Evolutionary conservation across 2,329 filamentous ascomycete genomes (phyloP), one percentile per base, ranked within the genome.

Genomic region (Fusarium sp.): DNA sequence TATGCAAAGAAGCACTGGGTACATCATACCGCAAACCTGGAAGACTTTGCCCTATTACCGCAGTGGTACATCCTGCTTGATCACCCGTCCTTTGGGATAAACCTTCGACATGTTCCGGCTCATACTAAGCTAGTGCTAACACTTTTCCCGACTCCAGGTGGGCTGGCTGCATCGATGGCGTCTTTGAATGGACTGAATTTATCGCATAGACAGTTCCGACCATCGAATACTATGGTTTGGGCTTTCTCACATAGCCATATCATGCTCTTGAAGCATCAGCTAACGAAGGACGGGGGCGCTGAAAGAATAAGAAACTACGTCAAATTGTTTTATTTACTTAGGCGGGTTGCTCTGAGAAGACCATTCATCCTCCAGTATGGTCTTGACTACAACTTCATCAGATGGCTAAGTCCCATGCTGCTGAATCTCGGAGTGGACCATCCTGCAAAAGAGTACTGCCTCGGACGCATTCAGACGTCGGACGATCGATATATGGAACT

Each of bases 1-100:
- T 59, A 59, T 14, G 56, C 56, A 2, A 37, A 13, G 2, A 37
- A 27, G 1, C 25, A 55, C n/a, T 59, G 56, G 49, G 4, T 55
- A 2, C 3, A 7, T 0, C 56, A 59, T 7, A 59, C 56, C 2
- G 45, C 40, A 2, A 16, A 20, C n/a, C 1, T 59, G 1, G 12
- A 55, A 3, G 11, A 30, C 0, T 12, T 59, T 4, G 3, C 30
- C 8, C n/a, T 18, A 0, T 30, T 13, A 30, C 21, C 40, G 0
- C n/a, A 45, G 2, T 59, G 56, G 56, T 0, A 59, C 1, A 3
- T 2, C 1, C 16, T 59, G 2, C 40, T 59, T 3, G 30, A 40
- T 1, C 49, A 55, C 11, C 40, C 56, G 2, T 23, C 40, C 0
- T 59, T 59, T 3, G 40, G 56, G 2, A 34, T 58, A 5, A 5